phyloP scores from a whole-genome alignment of 2,329 filamentous ascomycete species.

The Beauveria caledonica region DNA sequence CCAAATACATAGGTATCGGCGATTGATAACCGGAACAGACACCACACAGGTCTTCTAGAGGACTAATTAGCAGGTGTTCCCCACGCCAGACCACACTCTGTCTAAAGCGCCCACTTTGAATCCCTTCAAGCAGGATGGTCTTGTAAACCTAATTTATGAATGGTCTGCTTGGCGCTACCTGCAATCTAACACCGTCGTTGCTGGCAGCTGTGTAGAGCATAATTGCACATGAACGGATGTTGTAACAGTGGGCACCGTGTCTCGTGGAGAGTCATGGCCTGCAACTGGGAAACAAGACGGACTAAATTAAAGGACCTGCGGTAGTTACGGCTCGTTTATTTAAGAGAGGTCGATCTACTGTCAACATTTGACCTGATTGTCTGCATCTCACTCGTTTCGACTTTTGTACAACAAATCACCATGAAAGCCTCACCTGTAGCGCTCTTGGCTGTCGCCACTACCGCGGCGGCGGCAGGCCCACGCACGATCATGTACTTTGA shows the following conservation, averaged over 20 bases:
- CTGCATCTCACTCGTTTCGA: background rate
- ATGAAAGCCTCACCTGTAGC: conserved; percentile 3
- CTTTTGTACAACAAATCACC: background rate
- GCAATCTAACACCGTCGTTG: too few relatives aligned
- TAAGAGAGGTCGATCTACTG: background rate
- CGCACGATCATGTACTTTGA: conserved; percentile 37
- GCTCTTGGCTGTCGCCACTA: conserved; percentile 14
- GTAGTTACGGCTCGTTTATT: background rate
- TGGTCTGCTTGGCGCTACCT: too few relatives aligned
- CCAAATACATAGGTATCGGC: too few relatives aligned
- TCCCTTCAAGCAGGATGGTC: too few relatives aligned
- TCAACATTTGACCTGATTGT: background rate
- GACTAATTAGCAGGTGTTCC: too few relatives aligned
- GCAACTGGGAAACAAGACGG: background rate
- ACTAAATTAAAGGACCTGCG: background rate
- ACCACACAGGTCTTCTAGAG: too few relatives aligned
- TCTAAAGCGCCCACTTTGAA: too few relatives aligned
- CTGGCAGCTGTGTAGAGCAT: too few relatives aligned
- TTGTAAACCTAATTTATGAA: too few relatives aligned
- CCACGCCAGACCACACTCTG: too few relatives aligned
- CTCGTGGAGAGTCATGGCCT: background rate
- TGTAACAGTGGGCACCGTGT: background rate
- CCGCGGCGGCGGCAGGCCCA: conserved; percentile 17
- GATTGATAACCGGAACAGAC: too few relatives aligned
- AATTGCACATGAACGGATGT: too few relatives aligned